Conservation (phyloP, 2,329 filamentous ascomycete species). For the Colletotrichum sp. region DNA sequence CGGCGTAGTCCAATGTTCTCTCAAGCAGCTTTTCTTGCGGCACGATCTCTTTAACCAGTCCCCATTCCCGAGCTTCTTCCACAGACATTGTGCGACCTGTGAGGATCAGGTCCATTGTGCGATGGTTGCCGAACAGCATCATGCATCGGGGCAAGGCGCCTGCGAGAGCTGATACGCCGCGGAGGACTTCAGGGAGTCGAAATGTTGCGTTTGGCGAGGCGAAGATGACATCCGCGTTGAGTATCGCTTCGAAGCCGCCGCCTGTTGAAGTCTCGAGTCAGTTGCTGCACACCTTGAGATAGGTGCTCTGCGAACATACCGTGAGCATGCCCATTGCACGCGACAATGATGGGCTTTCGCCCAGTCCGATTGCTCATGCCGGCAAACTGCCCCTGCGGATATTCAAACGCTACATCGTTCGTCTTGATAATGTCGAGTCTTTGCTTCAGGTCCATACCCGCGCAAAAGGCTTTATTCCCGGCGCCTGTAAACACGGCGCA, state of each 20-base stretch:
- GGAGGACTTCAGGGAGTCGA: conserved; percentile 61
- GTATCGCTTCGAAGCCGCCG: conserved; percentile 35
- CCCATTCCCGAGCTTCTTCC: conserved; percentile 36
- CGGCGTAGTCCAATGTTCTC: conserved; percentile 33
- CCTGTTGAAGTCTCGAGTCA: conserved; percentile 14
- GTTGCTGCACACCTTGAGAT: neutral
- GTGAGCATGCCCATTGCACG: conserved; percentile 35
- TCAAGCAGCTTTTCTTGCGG: conserved; percentile 32
- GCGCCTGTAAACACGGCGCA: conserved; percentile 58
- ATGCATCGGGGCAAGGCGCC: conserved; percentile 59
- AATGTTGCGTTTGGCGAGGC: conserved; percentile 57
- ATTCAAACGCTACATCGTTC: conserved; percentile 33
- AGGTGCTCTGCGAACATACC: conserved; percentile 26
- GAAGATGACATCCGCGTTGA: conserved; percentile 62
- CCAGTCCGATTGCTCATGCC: conserved; percentile 39
- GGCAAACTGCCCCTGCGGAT: conserved; percentile 36
- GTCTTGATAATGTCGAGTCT: conserved; percentile 35
- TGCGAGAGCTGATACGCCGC: conserved; percentile 62
- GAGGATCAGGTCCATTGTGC: conserved; percentile 36
- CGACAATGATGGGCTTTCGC: conserved; percentile 35
- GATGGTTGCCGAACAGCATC: conserved; percentile 36
- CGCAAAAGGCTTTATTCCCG: conserved; percentile 55
- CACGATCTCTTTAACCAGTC: conserved; percentile 33
- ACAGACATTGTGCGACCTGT: conserved; percentile 29
- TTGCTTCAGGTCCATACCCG: conserved; percentile 60